A percentile compares a stretch with the other conserved stretches of the same genome.
Evolutionary conservation across 2,329 filamentous ascomycete species (phyloP).

Genomic region (Esteya vermicola): DNA sequence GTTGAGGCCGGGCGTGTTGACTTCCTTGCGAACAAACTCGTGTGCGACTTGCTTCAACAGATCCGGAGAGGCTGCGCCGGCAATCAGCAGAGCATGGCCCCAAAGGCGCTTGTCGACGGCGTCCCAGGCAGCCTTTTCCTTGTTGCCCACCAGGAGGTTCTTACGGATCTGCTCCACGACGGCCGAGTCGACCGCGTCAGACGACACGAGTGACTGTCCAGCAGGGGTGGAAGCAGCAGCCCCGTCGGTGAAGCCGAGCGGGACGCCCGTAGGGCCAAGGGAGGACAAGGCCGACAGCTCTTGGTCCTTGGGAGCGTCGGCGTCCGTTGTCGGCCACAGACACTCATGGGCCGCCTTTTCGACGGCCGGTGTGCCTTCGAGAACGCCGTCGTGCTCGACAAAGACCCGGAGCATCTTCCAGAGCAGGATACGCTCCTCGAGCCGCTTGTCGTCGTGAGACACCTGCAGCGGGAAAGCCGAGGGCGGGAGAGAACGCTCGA

Average conservation of each 20-base stretch:
- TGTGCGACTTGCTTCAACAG: constrained; percentile 88
- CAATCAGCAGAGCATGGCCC: constrained; percentile 90
- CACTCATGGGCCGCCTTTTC: constrained; percentile 63
- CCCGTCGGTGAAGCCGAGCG: no score
- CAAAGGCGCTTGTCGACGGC: constrained; percentile 88
- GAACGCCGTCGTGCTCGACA: constrained; percentile 69
- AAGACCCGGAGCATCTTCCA: constrained; percentile 78
- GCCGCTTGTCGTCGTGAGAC: constrained; percentile 51
- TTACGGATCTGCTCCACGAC: constrained; percentile 60
- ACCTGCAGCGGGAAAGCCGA: constrained; percentile 33
- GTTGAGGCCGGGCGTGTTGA: constrained; percentile 65
- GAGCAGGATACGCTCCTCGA: constrained; percentile 65
- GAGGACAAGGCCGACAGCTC: constrained; percentile 7
- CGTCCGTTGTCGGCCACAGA: constrained; percentile 28
- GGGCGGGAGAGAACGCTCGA: constrained; percentile 48
- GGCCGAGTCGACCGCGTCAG: constrained; percentile 54
- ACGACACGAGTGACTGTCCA: constrained; percentile 4
- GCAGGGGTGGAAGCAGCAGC: no score
- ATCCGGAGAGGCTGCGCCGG: constrained; percentile 61
- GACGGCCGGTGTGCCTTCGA: constrained; percentile 60
- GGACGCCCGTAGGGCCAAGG: constrained; percentile 6
- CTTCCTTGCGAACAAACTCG: constrained; percentile 90
- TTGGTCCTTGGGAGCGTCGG: background rate
- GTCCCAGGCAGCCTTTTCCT: constrained; percentile 84
- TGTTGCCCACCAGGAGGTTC: constrained; percentile 63